Conservation (phyloP, 2,329 filamentous ascomycete genomes). For the Verticillium albo-atrum region DNA sequence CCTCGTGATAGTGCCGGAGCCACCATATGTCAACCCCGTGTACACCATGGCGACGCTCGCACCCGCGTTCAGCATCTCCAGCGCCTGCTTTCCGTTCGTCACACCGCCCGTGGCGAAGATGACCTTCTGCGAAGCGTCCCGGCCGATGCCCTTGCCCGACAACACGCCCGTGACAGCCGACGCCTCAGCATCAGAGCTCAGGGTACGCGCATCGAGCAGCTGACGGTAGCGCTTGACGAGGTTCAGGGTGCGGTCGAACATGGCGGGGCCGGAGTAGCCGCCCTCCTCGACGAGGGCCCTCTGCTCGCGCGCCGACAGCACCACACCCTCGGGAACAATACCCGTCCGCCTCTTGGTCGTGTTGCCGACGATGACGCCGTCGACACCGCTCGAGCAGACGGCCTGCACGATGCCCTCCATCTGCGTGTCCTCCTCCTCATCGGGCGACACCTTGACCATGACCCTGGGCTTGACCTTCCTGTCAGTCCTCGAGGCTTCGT, state of each 20-base stretch:
- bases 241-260: conserved; percentile 75
- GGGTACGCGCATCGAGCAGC: conserved; percentile 53
- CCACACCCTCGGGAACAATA: conserved; percentile 62
- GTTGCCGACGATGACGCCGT: conserved; percentile 95
- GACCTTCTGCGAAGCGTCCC: conserved; percentile 55
- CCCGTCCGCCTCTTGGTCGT: conserved; percentile 82
- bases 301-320: conserved; percentile 63
- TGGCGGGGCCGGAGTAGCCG: conserved; percentile 85
- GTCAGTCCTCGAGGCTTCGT: conserved; percentile 64
- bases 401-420: conserved; percentile 85
- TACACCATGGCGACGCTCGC: conserved; percentile 91
- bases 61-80: conserved; percentile 78
- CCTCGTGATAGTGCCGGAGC: conserved; percentile 58
- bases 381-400: conserved; percentile 77
- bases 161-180: conserved; percentile 26
- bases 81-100: conserved; percentile 79
- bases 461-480: conserved; percentile 72
- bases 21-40: conserved; percentile 66
- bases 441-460: conserved; percentile 97
- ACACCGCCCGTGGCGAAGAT: conserved; percentile 95
- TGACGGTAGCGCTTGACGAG: conserved; percentile 77
- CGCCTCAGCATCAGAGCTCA: conserved; percentile 24
- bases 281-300: conserved; percentile 69
- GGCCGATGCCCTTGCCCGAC: conserved; percentile 17
- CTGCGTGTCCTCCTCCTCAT: conserved; percentile 83